Base-by-base conservation (phyloP, 495 filamentous ascomycete genomes). In the Aspergillus nanangensis region DNA sequence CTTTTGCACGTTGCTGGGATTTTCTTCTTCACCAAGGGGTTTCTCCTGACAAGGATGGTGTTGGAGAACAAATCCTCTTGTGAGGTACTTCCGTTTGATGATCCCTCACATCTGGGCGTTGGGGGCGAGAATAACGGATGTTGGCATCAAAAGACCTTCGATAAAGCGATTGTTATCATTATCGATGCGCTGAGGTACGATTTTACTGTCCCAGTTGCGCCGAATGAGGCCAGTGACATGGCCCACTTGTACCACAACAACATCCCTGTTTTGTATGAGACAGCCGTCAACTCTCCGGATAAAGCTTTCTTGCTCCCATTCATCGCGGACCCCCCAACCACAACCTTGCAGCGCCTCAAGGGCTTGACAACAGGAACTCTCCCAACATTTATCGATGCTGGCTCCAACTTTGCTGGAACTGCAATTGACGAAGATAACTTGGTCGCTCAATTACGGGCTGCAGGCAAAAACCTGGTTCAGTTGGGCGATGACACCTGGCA, bases 361-460 rank as follows among this genome's bases (percentile, higher is more conserved):
- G 93, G 91, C 1, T 64, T 98, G 56, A 98, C 92, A 11, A 98
- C 93, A 2, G 93, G 93, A 13, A 96, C 94, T 7, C 65, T 98
- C 45, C 93, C 93, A 11, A 96, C 93, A 3, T 96, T 98, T 60
- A 74, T 96, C 22, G 93, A 98, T 63, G 78, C 85, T 10, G 93
- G 93, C 3, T 94, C 88, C 18, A 97, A 92, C 65, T 98, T 98
- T 60, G 88, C 91, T 5, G 93, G 93, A 5, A 94, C 87, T 14
- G 87, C 90, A n/a, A 96, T 98, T 57, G 90, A 96, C 42, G 93
- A 98, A 67, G 93, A 98, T 61, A 98, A 97, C 53, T 56, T 98
- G 33, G 74, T 98, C 21, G 84, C 83, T 55, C 93, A 97, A 61
- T 62, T 96, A 52, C 81, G 79, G 45, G 71, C 80, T 40, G 82